Evolutionary conservation across 2,329 filamentous ascomycete species (phyloP).

Genomic region (Fusarium chlamydosporum): DNA sequence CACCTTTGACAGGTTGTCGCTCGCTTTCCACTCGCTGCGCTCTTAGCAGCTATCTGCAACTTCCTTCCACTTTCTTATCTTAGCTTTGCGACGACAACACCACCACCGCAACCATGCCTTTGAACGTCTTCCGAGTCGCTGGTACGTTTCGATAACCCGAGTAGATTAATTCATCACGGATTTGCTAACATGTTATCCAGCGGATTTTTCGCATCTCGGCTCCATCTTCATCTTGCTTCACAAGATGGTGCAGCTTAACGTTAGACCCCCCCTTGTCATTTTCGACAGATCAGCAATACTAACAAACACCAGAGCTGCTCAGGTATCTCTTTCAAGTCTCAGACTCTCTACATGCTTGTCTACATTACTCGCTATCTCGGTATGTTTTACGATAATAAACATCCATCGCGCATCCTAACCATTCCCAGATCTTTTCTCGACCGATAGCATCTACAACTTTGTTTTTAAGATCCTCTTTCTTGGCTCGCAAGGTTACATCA

Average conservation of each 20-base stretch:
- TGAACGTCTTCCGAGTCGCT: conserved; percentile 72
- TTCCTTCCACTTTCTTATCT: conserved; percentile 20
- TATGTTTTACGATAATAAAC: conserved; percentile 55
- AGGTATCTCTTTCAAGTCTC: conserved; percentile 98
- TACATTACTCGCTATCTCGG: conserved; percentile 94
- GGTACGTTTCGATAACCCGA: conserved; percentile 58
- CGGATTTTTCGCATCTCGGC: conserved; percentile 93
- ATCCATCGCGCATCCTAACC: conserved; percentile 14
- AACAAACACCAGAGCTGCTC: conserved; percentile 82
- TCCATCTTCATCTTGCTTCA: conserved; percentile 96
- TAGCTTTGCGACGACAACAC: conserved; percentile 32
- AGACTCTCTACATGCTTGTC: conserved; percentile 93
- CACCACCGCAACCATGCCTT: conserved; percentile 57
- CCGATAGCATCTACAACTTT: conserved; percentile 88
- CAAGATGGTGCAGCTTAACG: conserved; percentile 95
- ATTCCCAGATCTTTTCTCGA: conserved; percentile 83
- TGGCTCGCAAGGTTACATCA: conserved; percentile 87
- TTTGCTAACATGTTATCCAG: conserved; percentile 62
- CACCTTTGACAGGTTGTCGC: conserved; percentile 36
- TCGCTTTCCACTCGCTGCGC: conserved; percentile 39
- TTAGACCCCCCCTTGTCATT: conserved; percentile 61
- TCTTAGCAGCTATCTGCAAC: conserved; percentile 35
- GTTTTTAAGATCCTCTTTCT: conserved; percentile 98
- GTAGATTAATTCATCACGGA: not conserved
- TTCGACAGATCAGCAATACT: conserved; percentile 38